Evolutionary conservation across 169 alveolate genomes (phyloP), one percentile per base, ranked within the genome.

Genomic region (Cyclospora cayetanensis): DNA sequence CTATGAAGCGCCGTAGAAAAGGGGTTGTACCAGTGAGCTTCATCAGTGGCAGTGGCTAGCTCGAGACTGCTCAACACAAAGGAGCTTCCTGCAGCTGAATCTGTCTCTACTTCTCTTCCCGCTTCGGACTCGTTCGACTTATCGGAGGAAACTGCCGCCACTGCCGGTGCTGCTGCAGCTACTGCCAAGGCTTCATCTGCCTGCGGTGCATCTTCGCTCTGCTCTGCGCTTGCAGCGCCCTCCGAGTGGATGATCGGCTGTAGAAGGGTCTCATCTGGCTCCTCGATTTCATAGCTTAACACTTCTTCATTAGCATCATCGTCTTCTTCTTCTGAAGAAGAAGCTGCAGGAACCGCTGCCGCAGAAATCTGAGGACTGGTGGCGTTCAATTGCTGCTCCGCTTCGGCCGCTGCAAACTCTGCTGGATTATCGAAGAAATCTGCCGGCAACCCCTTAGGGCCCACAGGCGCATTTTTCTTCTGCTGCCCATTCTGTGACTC

Each of bases 1-100:
- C 84, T 72, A 18, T 72, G 84, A 5, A 72, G 60, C 35, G 84
- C 84, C 15, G 84, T 72, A 3, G 84, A 35, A 42, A 72, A 72
- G 20, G 84, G 84, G 31, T 18, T 72, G 50, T 72, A 72, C 84
- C 84, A 72, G 37, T 39, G 84, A 1, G 84, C 46, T 20, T 72
- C 84, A n/a, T 72, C 84, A 3, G 41, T 39, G 11, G 84, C 84
- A n/a, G 84, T 72, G 4, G 84, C 1, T 4, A 72, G 63, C 29
- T 72, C 84, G 5, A 72, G 18, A 60, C 84, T 72, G 37, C 84
- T 72, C 37, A 72, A 20, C 7, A 72, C 60, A 39, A 72, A 72
- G 11, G 84, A 72, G 4, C 50, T 72, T 72, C 63, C 60, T 60
- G 72, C 72, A 20, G 72, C 72, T n/a, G n/a, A n/a, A 22, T 39